Evolutionary conservation across 768 basidiomycete species (phyloP).

Genomic region (Mycena epipterygia): DNA sequence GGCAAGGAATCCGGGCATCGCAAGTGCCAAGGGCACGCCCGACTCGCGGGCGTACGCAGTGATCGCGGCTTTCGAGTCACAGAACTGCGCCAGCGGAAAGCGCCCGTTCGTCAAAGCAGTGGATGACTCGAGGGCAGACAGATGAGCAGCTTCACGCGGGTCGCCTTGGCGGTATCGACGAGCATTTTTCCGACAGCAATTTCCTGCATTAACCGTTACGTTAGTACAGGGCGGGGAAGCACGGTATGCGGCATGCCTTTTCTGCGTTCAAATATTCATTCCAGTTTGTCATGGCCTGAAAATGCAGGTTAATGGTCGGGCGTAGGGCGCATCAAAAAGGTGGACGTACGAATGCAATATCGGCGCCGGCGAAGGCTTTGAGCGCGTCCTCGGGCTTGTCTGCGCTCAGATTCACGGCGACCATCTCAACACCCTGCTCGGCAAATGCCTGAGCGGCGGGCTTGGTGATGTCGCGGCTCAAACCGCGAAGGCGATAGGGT

Average conservation of each 20-base stretch:
- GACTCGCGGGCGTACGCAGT: conserved; percentile 6
- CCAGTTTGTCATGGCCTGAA: neutral
- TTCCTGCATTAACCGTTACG: neutral
- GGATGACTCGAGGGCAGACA: conserved; percentile 14
- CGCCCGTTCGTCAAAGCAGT: neutral
- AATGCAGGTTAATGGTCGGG: neutral
- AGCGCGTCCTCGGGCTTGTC: neutral
- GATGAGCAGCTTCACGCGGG: conserved; percentile 15
- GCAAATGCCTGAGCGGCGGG: neutral
- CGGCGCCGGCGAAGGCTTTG: neutral
- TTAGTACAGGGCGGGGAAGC: neutral
- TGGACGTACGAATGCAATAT: neutral
- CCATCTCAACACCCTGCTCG: conserved; percentile 5
- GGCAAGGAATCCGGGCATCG: conserved; percentile 2
- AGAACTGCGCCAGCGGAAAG: neutral
- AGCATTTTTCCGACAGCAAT: conserved; percentile 11
- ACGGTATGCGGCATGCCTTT: neutral
- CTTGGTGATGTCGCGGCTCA: neutral
- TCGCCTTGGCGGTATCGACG: conserved; percentile 9
- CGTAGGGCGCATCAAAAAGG: neutral
- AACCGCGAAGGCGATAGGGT: conserved; percentile 12
- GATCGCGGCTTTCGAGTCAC: conserved; percentile 13
- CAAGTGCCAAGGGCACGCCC: conserved; percentile 11
- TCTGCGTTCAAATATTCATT: neutral
- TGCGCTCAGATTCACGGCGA: neutral